Conservation (phyloP, 129 eudicot genomes). For the Logfia minima region DNA sequence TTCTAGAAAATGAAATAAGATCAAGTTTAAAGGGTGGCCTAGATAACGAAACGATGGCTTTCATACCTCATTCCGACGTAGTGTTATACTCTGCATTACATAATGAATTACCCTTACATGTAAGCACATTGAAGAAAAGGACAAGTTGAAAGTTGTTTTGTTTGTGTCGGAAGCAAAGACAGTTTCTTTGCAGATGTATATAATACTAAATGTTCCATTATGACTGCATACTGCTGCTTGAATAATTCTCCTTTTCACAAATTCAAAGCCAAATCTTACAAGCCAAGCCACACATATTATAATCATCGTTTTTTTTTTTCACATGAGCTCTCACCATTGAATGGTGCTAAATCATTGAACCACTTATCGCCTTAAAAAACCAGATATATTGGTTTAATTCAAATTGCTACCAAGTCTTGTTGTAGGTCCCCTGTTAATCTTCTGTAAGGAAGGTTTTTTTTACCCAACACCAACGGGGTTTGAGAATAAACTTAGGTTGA, state of each 20-base stretch:
- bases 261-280: conserved; percentile 13
- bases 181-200: conserved; percentile 9
- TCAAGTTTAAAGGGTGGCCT: not conserved
- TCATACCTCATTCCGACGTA: not conserved
- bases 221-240: conserved; percentile 15
- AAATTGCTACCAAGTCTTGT: not conserved
- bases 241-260: conserved; percentile 20
- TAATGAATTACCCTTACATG: not conserved
- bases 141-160: conserved; percentile 11
- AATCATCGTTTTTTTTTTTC: not conserved
- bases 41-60: not conserved
- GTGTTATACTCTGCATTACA: not conserved
- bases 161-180: conserved; percentile 42
- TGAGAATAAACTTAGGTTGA: not conserved
- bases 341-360: not conserved
- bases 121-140: not conserved
- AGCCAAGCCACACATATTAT: conserved; percentile 8
- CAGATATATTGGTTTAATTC: not conserved
- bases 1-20: not conserved
- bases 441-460: not conserved
- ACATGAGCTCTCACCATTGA: not conserved
- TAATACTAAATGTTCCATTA: conserved; percentile 5
- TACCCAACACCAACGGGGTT: not conserved
- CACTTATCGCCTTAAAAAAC: not conserved
- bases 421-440: not conserved